Conservation (phyloP, 1,139 yeast species). For the Pneumocystis sp. region DNA sequence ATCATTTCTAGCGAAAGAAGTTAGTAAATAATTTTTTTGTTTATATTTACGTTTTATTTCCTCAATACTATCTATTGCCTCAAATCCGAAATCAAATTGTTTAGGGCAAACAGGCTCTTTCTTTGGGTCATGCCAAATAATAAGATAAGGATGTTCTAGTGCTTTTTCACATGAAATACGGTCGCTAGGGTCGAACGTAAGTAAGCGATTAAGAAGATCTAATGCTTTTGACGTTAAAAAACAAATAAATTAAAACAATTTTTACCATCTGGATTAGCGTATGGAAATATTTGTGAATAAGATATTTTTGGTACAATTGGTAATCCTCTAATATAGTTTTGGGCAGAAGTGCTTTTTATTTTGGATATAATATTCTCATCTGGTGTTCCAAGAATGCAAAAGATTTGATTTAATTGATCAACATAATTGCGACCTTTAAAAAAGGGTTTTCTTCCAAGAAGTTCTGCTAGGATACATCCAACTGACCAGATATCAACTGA, state of each 20-base stretch:
- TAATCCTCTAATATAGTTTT: slow-evolving; percentile 73
- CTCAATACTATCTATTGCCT: slow-evolving; percentile 67
- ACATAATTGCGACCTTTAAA: slow-evolving; percentile 93
- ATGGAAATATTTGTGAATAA: slow-evolving; percentile 57
- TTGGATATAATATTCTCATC: slow-evolving; percentile 65
- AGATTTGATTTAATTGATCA: slow-evolving; percentile 80
- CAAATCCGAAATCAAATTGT: slow-evolving; percentile 81
- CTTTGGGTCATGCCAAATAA: slow-evolving; percentile 91
- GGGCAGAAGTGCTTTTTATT: slow-evolving; percentile 70
- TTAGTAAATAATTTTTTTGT: not conserved
- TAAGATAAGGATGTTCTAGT: slow-evolving; percentile 70
- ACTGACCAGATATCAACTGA: slow-evolving; percentile 82
- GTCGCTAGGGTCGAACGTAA: slow-evolving; percentile 72
- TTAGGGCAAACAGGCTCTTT: slow-evolving; percentile 82
- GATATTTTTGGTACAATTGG: slow-evolving; percentile 75
- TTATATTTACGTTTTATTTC: slow-evolving; percentile 37
- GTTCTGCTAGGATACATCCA: slow-evolving; percentile 89
- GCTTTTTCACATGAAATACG: slow-evolving; percentile 86
- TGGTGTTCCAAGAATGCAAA: slow-evolving; percentile 81
- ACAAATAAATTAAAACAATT: not conserved
- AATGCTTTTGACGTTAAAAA: slow-evolving; percentile 37
- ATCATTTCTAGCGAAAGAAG: slow-evolving; percentile 36
- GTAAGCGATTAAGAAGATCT: slow-evolving; percentile 66
- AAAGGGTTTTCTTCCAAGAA: slow-evolving; percentile 80
- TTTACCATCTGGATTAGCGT: slow-evolving; percentile 47